A percentile compares a stretch with the other conserved stretches of the same genome.
Evolutionary conservation across 1,139 yeast species (phyloP).

Genomic region (Dujonia santamariae): DNA sequence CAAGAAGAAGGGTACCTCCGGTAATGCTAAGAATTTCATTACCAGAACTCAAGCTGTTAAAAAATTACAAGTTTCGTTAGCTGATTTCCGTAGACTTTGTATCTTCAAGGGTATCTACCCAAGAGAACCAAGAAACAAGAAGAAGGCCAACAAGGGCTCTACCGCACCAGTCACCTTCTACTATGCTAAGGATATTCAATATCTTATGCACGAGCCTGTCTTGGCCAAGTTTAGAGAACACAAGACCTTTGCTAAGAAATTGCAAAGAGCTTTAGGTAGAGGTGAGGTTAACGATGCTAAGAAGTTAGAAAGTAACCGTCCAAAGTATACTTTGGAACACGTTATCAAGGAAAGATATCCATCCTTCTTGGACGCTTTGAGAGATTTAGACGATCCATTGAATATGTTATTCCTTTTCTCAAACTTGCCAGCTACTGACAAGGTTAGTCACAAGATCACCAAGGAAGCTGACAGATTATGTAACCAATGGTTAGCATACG

Average conservation of each 20-base stretch:
- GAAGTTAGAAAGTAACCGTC: constrained; percentile 75
- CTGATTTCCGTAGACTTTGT: constrained; percentile 97
- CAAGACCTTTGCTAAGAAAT: constrained; percentile 87
- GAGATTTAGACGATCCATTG: constrained; percentile 94
- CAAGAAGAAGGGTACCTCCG: constrained; percentile 80
- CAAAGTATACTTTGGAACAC: constrained; percentile 83
- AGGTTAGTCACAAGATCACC: constrained; percentile 73
- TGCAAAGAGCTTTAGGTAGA: constrained; percentile 85
- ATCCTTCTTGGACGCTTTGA: constrained; percentile 83
- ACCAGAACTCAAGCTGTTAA: constrained; percentile 95
- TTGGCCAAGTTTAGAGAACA: constrained; percentile 91
- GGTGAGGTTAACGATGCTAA: constrained; percentile 91
- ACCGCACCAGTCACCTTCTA: constrained; percentile 95
- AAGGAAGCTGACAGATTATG: constrained; percentile 83
- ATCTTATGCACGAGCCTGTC: constrained; percentile 92
- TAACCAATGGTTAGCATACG: constrained; percentile 93
- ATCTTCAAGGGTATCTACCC: constrained; percentile 96
- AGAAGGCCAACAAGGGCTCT: constrained; percentile 96
- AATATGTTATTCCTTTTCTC: constrained; percentile 93
- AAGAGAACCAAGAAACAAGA: constrained; percentile 92
- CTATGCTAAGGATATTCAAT: constrained; percentile 91
- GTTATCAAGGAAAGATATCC: constrained; percentile 95
- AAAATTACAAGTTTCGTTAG: constrained; percentile 87
- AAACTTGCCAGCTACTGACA: constrained; percentile 91
- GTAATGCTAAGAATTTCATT: constrained; percentile 89